A percentile compares a stretch with the other conserved stretches of the same genome.
phyloP scores from a whole-genome alignment of 768 basidiomycete species.

The Agaricus blazei region DNA sequence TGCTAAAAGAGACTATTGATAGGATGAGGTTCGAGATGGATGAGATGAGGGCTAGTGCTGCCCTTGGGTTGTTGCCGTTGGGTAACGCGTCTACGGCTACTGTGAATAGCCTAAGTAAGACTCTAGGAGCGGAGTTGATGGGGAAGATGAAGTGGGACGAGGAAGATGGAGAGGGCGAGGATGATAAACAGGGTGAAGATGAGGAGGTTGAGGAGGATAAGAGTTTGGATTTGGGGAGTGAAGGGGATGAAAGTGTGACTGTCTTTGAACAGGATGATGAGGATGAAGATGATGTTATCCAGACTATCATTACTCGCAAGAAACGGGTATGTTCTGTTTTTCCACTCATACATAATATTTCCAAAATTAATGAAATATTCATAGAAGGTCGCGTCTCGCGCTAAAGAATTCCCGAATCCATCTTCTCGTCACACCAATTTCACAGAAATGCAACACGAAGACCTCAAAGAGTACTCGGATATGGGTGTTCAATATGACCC shows the following conservation, averaged over 20 bases:
- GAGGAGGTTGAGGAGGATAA: slow-evolving; percentile 32
- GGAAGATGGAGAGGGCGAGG: slow-evolving; percentile 32
- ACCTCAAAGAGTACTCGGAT: slow-evolving; percentile 73
- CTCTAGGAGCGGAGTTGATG: slow-evolving; percentile 67
- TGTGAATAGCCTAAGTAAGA: slow-evolving; percentile 61
- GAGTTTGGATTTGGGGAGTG: slow-evolving; percentile 30
- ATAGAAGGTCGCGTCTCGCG: slow-evolving; percentile 66
- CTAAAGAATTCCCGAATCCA: slow-evolving; percentile 38
- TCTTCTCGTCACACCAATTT: not conserved
- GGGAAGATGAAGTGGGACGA: slow-evolving; percentile 48
- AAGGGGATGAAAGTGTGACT: slow-evolving; percentile 21
- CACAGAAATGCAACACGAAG: slow-evolving; percentile 41
- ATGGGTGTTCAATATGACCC: slow-evolving; percentile 67
- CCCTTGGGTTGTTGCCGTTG: slow-evolving; percentile 22
- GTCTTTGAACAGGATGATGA: slow-evolving; percentile 47
- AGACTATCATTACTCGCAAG: slow-evolving; percentile 86
- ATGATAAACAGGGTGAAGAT: slow-evolving; percentile 23
- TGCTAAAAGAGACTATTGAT: slow-evolving; percentile 95
- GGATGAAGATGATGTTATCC: slow-evolving; percentile 69
- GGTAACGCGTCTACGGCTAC: slow-evolving; percentile 45
- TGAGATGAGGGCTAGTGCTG: slow-evolving; percentile 62
- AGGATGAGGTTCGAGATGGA: slow-evolving; percentile 93
- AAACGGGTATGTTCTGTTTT: slow-evolving; percentile 48
- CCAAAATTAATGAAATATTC: not conserved
- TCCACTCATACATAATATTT: not conserved